Evolutionary conservation across 345 rosid species (phyloP), one percentile per base, ranked within the genome.

Genomic region (Microthlaspi erraticum): DNA sequence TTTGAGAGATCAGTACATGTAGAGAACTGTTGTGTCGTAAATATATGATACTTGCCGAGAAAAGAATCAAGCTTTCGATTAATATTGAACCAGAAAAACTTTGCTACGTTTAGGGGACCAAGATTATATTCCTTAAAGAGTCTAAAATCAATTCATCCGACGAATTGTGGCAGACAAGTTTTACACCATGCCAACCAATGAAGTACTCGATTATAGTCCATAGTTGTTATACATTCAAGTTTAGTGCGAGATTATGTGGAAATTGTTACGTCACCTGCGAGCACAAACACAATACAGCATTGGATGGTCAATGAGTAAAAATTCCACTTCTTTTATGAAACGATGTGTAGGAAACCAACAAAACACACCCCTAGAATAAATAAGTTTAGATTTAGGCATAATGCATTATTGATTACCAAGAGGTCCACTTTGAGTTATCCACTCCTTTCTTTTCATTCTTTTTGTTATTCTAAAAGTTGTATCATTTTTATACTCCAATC

Each of bases 231-330:
- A 46, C n/a, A 34, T 45, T 18, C 43, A 48, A 45, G 48, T n/a
- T 64, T 39, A 57, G 77, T 73, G 77, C 53, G 11, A 57, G 72
- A 33, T 42, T 49, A 73, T 3, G 60, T 66, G 65, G 72, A 58
- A 29, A 10, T 39, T 53, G 37, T 68, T 64, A 49, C 71, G 74
- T 71, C 79, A 78, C 42, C 41, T 13, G 58, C 17, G 46, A 75
- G 82, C 90, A 80, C 86, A 77, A 52, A 82, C 18, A 71, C 80
- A 14, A 5, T 66, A 59, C 64, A 45, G 17, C 33, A 83, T 77
- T 81, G 73, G 83, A 68, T 71, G 79, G 60, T 78, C 80, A 71
- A 63, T 74, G 64, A 81, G 77, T 61, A 80, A 73, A 70, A 54
- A 56, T 79, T 68, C 81, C 79, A 81, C 84, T 77, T 68, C 66